A percentile compares a stretch with the other conserved stretches of the same genome.
Conservation (phyloP, 1,284 basidiomycete species). For the Retiboletus flavoniger region DNA sequence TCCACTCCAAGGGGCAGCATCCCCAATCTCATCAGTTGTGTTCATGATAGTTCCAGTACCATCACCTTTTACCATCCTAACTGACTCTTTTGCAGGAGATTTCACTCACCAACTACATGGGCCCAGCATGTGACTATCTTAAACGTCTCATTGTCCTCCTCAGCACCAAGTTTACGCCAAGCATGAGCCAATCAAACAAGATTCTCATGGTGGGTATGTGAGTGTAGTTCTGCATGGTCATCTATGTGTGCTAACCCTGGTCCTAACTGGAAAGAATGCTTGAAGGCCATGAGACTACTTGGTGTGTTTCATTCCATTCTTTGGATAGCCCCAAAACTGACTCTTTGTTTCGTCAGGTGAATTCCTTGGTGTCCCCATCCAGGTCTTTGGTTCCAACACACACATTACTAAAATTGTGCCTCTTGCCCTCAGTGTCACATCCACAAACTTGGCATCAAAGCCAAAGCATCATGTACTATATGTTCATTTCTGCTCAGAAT, state of each 20-base stretch:
- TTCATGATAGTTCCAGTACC: constrained; percentile 28
- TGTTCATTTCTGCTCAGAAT: constrained; percentile 4
- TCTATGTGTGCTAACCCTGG: constrained; percentile 41
- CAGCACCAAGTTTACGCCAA: constrained; percentile 79
- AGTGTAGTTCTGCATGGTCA: constrained; percentile 21
- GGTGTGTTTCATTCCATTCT: constrained; percentile 36
- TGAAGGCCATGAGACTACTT: constrained; percentile 97
- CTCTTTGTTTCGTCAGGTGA: constrained; percentile 49
- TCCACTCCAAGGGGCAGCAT: constrained; percentile 47
- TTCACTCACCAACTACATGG: constrained; percentile 87
- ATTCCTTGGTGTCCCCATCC: constrained; percentile 95
- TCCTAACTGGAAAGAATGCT: constrained; percentile 99
- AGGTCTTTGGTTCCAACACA: constrained; percentile 96
- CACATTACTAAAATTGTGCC: constrained; percentile 99
- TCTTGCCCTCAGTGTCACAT: constrained; percentile 86
- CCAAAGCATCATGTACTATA: too few species aligned
- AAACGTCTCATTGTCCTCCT: constrained; percentile 76
- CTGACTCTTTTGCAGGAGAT: constrained; percentile 49
- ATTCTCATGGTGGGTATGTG: constrained; percentile 82
- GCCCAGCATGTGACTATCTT: constrained; percentile 79
- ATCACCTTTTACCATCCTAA: neutral
- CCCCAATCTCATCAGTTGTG: constrained; percentile 45
- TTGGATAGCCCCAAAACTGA: neutral
- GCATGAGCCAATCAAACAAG: constrained; percentile 73
- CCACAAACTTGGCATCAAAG: too few species aligned